Percentiles rank a stretch among this genome's conserved stretches.
phyloP scores from a whole-genome alignment of 768 basidiomycete species.

The Hericium erinaceus region DNA sequence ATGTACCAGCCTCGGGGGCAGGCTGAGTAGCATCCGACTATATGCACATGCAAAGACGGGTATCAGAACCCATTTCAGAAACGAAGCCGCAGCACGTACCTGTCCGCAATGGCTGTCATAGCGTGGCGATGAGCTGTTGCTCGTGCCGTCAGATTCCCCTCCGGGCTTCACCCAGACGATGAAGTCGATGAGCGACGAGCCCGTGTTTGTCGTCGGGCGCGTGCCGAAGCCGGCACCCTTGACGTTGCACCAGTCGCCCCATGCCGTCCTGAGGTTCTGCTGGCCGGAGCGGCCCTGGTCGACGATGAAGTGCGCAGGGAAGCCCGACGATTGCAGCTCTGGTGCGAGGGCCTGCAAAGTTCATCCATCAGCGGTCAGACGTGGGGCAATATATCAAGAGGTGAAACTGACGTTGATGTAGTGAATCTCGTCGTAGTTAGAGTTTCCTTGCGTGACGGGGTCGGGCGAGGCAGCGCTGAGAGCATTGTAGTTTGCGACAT shows the following conservation, averaged over 20 bases:
- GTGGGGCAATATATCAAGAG: neutral
- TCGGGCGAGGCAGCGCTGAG: conserved; percentile 41
- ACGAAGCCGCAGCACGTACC: conserved; percentile 26
- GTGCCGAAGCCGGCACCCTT: conserved; percentile 54
- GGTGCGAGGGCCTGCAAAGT: conserved; percentile 37
- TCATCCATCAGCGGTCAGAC: neutral
- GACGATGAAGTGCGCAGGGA: conserved; percentile 55
- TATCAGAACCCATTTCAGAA: neutral
- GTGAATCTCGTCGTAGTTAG: conserved; percentile 52
- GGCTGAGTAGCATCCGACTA: conserved; percentile 42
- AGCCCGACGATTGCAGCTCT: conserved; percentile 31
- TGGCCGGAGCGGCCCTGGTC: conserved; percentile 58
- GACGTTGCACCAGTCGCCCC: conserved; percentile 65
- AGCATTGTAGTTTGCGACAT: conserved; percentile 27
- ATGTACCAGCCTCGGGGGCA: conserved; percentile 54
- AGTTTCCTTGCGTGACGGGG: conserved; percentile 49
- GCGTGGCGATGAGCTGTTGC: conserved; percentile 41
- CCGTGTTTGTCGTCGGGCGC: conserved; percentile 48
- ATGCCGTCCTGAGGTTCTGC: conserved; percentile 48
- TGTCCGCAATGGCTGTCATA: conserved; percentile 41
- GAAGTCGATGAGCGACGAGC: conserved; percentile 44
- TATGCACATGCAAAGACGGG: conserved; percentile 1
- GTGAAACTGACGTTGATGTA: conserved; percentile 39
- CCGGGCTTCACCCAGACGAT: conserved; percentile 64
- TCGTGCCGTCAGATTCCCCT: conserved; percentile 59